Percentiles rank a stretch among this genome's conserved stretches.
phyloP scores from a whole-genome alignment of 345 rosid species.

The Microcos paniculata region DNA sequence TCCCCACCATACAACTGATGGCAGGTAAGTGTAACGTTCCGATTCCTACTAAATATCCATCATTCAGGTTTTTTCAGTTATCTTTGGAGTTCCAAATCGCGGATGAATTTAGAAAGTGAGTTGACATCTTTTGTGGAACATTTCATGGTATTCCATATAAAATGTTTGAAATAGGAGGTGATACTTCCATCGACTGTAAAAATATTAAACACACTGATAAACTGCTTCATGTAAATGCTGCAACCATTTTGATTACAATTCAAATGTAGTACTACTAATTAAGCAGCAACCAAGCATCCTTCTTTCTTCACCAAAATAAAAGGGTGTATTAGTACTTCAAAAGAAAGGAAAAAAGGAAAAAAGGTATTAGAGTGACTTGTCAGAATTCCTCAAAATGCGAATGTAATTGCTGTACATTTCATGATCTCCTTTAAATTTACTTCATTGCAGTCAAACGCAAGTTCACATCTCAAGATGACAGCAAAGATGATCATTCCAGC shows the following conservation, averaged over 20 bases:
- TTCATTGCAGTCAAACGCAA: neutral
- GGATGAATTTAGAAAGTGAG: neutral
- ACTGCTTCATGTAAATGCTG: neutral
- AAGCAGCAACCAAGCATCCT: neutral
- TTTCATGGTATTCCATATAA: neutral
- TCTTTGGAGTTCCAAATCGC: neutral
- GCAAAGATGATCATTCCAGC: neutral
- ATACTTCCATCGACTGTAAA: neutral
- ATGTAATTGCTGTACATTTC: constrained; percentile 3
- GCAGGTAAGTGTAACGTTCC: neutral
- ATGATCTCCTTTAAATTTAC: neutral
- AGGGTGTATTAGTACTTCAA: too few species aligned
- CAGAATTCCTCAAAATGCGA: neutral
- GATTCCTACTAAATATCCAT: neutral
- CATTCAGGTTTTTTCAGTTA: neutral
- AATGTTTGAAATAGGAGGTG: neutral
- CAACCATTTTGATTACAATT: neutral
- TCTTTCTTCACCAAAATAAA: neutral
- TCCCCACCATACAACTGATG: neutral
- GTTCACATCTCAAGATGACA: constrained; percentile 1
- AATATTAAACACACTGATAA: neutral
- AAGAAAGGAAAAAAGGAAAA: neutral
- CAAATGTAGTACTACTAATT: neutral
- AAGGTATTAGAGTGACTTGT: neutral
- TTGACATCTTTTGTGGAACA: neutral